Conservation (phyloP, 2,329 filamentous ascomycete species). For the Botrytis porri region DNA sequence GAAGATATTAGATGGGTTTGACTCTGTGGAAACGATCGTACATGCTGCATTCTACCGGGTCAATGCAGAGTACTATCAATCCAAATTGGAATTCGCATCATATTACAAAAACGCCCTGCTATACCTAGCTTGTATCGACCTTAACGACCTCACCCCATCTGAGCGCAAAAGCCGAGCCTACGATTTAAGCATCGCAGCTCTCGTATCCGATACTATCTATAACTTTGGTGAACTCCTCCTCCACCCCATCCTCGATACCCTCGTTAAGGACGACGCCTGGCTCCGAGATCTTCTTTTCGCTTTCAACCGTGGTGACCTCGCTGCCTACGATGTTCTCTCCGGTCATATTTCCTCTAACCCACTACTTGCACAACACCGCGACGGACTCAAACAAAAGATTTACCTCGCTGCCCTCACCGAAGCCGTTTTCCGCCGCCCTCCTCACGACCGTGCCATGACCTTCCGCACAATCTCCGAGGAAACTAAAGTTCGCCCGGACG, state of each 20-base stretch:
- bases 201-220: conserved; percentile 94
- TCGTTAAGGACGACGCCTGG: conserved; percentile 79
- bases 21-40: conserved; percentile 91
- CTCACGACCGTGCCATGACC: conserved; percentile 91
- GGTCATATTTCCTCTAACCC: conserved; percentile 77
- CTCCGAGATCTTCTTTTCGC: conserved; percentile 93
- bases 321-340: conserved; percentile 78
- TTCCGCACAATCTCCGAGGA: conserved; percentile 86
- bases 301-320: conserved; percentile 93
- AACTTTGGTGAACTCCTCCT: conserved; percentile 99
- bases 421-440: conserved; percentile 90
- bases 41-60: conserved; percentile 96
- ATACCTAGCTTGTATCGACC: conserved; percentile 93
- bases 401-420: conserved; percentile 95
- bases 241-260: conserved; percentile 88
- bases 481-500: conserved; percentile 84
- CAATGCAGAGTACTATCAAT: conserved; percentile 91
- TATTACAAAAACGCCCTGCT: conserved; percentile 98
- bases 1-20: conserved; percentile 83
- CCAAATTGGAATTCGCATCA: conserved; percentile 86
- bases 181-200: conserved; percentile 85
- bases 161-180: conserved; percentile 85
- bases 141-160: conserved; percentile 66
- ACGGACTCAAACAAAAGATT: conserved; percentile 94
- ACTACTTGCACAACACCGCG: conserved; percentile 74